A percentile compares a stretch with the other conserved stretches of the same genome.
Conservation (phyloP, 2,329 filamentous ascomycete species). For the Pseudogymnoascus sp. region DNA sequence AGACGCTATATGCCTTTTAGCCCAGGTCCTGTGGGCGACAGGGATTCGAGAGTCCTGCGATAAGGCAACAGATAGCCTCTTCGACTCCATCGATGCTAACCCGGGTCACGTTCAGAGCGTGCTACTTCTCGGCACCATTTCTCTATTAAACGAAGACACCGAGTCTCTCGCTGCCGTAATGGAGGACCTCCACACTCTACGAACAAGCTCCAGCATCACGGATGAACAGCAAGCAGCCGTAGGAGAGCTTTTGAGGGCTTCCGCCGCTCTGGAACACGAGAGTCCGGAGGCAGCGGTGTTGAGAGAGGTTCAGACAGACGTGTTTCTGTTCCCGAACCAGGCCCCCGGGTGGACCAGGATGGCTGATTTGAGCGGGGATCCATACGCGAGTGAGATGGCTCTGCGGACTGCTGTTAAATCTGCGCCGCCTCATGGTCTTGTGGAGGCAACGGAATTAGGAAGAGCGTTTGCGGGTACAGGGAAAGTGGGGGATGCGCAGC, state of each 20-base stretch:
- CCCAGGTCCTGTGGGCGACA: constrained; percentile 89
- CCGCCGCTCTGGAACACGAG: constrained; percentile 52
- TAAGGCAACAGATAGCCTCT: constrained; percentile 70
- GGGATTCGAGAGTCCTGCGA: constrained; percentile 65
- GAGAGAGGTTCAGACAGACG: constrained; percentile 61
- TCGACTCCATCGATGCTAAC: constrained; percentile 66
- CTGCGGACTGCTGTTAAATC: constrained; percentile 67
- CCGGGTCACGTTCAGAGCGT: constrained; percentile 72
- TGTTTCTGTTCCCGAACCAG: constrained; percentile 73
- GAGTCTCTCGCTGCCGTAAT: constrained; percentile 75
- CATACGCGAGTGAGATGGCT: constrained; percentile 60
- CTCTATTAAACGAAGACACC: constrained; percentile 68
- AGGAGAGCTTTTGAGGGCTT: constrained; percentile 65
- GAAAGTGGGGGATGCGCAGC: constrained; percentile 63
- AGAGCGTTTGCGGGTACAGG: constrained; percentile 67
- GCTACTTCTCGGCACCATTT: constrained; percentile 74
- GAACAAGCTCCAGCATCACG: constrained; percentile 56
- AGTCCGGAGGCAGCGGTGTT: constrained; percentile 45
- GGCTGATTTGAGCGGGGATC: constrained; percentile 47
- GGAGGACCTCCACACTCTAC: constrained; percentile 65
- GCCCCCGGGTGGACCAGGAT: constrained; percentile 76
- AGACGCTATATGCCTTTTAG: constrained; percentile 77
- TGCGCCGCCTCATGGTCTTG: constrained; percentile 61
- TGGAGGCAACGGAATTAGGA: constrained; percentile 63
- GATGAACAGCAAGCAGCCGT: constrained; percentile 59